A percentile compares a stretch with the other conserved stretches of the same genome.
Evolutionary conservation across 23 red algal species (phyloP).

Genomic region (Gracilaria caudata): DNA sequence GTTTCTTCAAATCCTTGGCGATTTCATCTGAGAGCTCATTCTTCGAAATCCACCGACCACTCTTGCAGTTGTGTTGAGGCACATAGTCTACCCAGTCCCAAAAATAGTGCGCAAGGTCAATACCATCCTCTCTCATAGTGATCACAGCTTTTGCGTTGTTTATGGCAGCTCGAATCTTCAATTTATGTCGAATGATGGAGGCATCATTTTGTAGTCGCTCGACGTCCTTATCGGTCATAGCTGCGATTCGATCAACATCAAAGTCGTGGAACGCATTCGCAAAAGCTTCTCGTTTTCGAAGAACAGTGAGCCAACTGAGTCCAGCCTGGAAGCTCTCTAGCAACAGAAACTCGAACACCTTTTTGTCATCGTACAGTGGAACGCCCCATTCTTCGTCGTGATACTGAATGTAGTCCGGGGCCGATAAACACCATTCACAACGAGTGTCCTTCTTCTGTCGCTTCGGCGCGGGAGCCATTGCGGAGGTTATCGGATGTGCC

Average conservation of each 20-base stretch:
- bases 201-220: slow-evolving; percentile 29
- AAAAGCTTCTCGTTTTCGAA: slow-evolving; percentile 59
- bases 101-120: slow-evolving; percentile 48
- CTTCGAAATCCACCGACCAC: neutral
- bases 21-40: slow-evolving; percentile 63
- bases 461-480: slow-evolving; percentile 11
- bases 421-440: slow-evolving; percentile 38
- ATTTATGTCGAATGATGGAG: slow-evolving; percentile 56
- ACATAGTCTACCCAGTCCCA: slow-evolving; percentile 49
- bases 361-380: slow-evolving; percentile 51
- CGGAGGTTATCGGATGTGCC: neutral
- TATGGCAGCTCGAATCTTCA: slow-evolving; percentile 59
- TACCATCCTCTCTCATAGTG: slow-evolving; percentile 48
- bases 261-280: slow-evolving; percentile 71
- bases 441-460: slow-evolving; percentile 30
- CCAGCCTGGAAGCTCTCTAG: slow-evolving; percentile 78
- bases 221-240: slow-evolving; percentile 50
- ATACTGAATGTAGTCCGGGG: slow-evolving; percentile 60
- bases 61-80: slow-evolving; percentile 6
- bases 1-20: slow-evolving; percentile 66
- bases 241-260: slow-evolving; percentile 42
- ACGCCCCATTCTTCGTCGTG: slow-evolving; percentile 86
- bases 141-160: slow-evolving; percentile 60
- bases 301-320: slow-evolving; percentile 72
- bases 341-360: slow-evolving; percentile 74